Evolutionary conservation across 2,329 filamentous ascomycete species (phyloP), one percentile per base, ranked within the genome.

Genomic region (Parastagonospora nodorum): DNA sequence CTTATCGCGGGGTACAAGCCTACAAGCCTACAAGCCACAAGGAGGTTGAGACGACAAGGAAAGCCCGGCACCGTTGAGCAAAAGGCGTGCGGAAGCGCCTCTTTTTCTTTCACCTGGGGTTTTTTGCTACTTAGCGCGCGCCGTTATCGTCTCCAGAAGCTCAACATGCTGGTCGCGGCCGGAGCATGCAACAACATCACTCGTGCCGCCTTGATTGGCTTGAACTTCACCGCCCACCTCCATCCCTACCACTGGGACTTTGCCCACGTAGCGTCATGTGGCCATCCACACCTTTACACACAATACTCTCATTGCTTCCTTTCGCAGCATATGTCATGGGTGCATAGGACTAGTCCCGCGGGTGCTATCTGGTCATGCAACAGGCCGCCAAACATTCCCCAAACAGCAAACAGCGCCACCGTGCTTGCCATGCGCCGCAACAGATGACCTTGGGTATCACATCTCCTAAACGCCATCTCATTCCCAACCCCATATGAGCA

Each of bases 141-240:
- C 48, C 50, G 48, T 60, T 61, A 58, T 42, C 38, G 31, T 48
- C 32, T 9, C 27, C 9, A 42, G 39, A 42, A 29, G 38, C 45
- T 31, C 31, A 29, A 51, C 53, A 45, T 39, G 49, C 59, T 53
- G 62, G 53, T 54, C 55, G 61, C 57, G 51, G 53, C 46, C 48
- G 54, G 51, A 36, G 50, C 58, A 55, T 53, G 61, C 61, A 64
- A 64, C 64, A 42, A 49, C 38, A 58, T 60, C 45, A 53, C 54
- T 66, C 57, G 61, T 67, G 63, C 55, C 40, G 50, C 59, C 48
- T 49, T 63, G 57, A 67, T 67, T 66, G 62, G 64, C 47, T 56
- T 37, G 45, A 51, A 55, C 60, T 57, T 63, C 57, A 61, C 64
- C 62, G 54, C 57, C 54, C 45, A 35, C 42, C 35, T 9, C 35